phyloP scores from a whole-genome alignment of 129 eudicot genomes.

The Oenanthe sinensis region DNA sequence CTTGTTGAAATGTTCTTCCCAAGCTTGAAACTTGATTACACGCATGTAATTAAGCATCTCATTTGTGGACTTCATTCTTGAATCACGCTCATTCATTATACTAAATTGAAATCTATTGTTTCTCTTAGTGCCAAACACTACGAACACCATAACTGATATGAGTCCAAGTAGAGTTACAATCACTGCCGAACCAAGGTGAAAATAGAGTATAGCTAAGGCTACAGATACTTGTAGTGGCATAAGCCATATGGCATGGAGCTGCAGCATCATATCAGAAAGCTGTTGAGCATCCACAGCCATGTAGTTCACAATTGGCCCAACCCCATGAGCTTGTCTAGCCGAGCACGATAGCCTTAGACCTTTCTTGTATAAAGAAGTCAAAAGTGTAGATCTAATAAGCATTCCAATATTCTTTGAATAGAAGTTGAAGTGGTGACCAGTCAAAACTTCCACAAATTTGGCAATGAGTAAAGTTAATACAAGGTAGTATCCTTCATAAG shows the following conservation, averaged over 20 bases:
- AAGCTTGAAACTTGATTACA: constrained; percentile 73
- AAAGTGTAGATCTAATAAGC: constrained; percentile 62
- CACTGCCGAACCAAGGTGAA: constrained; percentile 42
- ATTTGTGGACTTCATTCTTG: constrained; percentile 66
- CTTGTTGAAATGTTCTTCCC: constrained; percentile 23
- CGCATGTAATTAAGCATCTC: constrained; percentile 19
- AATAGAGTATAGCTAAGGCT: constrained; percentile 51
- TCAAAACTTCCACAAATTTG: constrained; percentile 60
- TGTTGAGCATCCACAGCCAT: constrained; percentile 99
- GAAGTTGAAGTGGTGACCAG: constrained; percentile 81
- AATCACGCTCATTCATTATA: constrained; percentile 23
- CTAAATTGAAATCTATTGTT: constrained; percentile 12
- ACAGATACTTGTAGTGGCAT: constrained; percentile 68
- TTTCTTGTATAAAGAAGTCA: constrained; percentile 74
- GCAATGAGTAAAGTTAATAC: constrained; percentile 56
- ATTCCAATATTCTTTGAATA: constrained; percentile 73
- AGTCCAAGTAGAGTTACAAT: constrained; percentile 50
- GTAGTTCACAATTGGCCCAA: constrained; percentile 89
- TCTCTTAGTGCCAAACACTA: constrained; percentile 38
- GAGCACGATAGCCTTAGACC: constrained; percentile 81
- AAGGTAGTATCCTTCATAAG: constrained; percentile 75
- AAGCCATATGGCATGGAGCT: constrained; percentile 68
- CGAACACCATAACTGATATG: constrained; percentile 36
- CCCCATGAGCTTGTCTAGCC: constrained; percentile 79
- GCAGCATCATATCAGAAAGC: constrained; percentile 92